A percentile compares a stretch with the other conserved stretches of the same genome.
Evolutionary conservation across 306 rosid genomes (phyloP).

Genomic region (Cucurbita maxima): DNA sequence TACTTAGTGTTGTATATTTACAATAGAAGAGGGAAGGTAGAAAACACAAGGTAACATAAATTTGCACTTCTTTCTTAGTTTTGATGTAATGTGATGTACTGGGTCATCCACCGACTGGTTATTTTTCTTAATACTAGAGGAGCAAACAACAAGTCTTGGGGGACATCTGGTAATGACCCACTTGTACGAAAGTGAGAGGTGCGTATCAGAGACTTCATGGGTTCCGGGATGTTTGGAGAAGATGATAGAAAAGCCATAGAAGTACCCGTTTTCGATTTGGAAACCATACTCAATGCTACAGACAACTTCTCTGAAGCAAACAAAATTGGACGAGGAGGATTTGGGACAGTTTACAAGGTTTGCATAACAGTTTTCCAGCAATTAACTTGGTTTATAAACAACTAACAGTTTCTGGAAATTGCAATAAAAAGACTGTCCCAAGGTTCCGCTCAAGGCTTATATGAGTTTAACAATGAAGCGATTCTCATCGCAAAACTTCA

Average conservation of each 20-base stretch:
- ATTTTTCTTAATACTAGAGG: background rate
- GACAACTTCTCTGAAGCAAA: no score
- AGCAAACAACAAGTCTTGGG: background rate
- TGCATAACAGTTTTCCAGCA: background rate
- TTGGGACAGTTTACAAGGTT: background rate
- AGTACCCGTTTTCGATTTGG: slow-evolving; percentile 13
- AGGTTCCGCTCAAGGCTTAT: slow-evolving; percentile 29
- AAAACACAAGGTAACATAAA: slow-evolving; percentile 1
- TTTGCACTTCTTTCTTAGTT: background rate
- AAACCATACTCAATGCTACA: no score
- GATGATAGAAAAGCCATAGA: slow-evolving; percentile 16
- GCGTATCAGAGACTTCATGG: slow-evolving; percentile 15
- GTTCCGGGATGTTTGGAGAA: slow-evolving; percentile 15
- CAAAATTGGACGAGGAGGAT: no score
- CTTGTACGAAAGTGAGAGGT: slow-evolving; percentile 11
- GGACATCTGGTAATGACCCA: background rate
- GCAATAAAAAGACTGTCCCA: slow-evolving; percentile 39
- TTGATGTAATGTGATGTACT: background rate
- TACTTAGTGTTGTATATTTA: background rate
- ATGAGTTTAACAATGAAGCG: slow-evolving; percentile 35
- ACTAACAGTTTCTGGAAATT: background rate
- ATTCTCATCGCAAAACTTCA: slow-evolving; percentile 34
- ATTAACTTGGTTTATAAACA: background rate
- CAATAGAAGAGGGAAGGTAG: background rate
- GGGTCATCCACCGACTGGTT: background rate